Evolutionary conservation across 768 basidiomycete genomes (phyloP).

Genomic region (Astraeus odoratus): DNA sequence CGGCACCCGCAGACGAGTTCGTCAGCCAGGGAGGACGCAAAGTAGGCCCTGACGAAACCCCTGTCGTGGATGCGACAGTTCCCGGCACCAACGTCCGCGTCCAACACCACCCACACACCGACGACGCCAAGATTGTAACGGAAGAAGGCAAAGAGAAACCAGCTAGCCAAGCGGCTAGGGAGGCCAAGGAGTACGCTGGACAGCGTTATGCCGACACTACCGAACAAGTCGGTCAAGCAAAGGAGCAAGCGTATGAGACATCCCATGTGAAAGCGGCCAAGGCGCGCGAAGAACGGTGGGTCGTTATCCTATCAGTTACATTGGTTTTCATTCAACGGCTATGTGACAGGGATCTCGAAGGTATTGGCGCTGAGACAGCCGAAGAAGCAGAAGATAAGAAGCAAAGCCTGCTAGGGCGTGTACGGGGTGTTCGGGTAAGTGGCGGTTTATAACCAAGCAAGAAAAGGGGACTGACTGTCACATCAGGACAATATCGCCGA

Average conservation of each 20-base stretch:
- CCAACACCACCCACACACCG: slow-evolving; percentile 47
- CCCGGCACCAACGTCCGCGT: slow-evolving; percentile 38
- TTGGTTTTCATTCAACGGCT: slow-evolving; percentile 2
- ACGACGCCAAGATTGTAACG: slow-evolving; percentile 29
- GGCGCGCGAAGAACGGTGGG: slow-evolving; percentile 12
- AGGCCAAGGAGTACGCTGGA: slow-evolving; percentile 12
- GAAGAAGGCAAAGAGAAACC: slow-evolving; percentile 29
- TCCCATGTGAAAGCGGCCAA: slow-evolving; percentile 3
- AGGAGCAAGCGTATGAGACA: slow-evolving; percentile 9
- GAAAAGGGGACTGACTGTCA: neutral
- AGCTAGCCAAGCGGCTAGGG: slow-evolving; percentile 17
- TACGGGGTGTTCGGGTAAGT: slow-evolving; percentile 26
- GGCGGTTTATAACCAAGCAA: neutral
- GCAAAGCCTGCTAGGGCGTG: slow-evolving; percentile 23
- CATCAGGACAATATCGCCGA: slow-evolving; percentile 40
- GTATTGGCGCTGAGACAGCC: slow-evolving; percentile 7
- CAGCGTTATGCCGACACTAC: slow-evolving; percentile 6
- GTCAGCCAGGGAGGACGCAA: slow-evolving; percentile 38
- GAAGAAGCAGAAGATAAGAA: slow-evolving; percentile 34
- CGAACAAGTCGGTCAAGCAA: slow-evolving; percentile 2
- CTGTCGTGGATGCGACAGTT: slow-evolving; percentile 39
- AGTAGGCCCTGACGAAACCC: slow-evolving; percentile 39
- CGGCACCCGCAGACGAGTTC: slow-evolving; percentile 65
- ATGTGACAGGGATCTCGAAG: slow-evolving; percentile 17
- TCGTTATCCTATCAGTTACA: neutral